Conservation (phyloP, 1,284 basidiomycete species). For the Rhodotorula sp. region DNA sequence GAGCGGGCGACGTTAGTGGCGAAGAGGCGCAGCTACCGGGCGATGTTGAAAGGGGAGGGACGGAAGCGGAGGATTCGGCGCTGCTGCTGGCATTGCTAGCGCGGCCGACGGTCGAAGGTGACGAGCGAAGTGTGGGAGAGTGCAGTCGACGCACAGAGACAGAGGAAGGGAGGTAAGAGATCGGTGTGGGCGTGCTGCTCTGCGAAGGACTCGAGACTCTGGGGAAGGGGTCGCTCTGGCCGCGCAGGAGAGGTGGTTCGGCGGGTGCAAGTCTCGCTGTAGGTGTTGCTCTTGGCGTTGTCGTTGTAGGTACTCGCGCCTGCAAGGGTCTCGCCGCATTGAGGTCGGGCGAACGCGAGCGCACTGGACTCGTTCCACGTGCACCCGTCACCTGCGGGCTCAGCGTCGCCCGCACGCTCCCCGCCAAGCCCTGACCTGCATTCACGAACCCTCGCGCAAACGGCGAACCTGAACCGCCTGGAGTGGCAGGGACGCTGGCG, state of each 20-base stretch:
- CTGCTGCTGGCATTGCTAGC: not conserved
- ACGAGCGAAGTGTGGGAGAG: constrained; percentile 14
- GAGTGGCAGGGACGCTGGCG: constrained; percentile 14
- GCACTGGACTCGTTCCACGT: constrained; percentile 13
- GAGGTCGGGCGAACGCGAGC: constrained; percentile 9
- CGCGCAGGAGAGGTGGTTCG: constrained; percentile 2
- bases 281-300: not conserved
- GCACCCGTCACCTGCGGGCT: constrained; percentile 5
- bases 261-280: not conserved
- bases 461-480: not conserved
- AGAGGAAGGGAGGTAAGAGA: constrained; percentile 21
- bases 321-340: not conserved
- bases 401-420: not conserved
- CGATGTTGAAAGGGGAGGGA: constrained; percentile 21
- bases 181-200: not conserved
- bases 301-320: not conserved
- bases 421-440: not conserved
- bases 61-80: constrained; percentile 4
- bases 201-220: not conserved
- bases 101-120: not conserved
- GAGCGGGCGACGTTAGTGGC: constrained; percentile 11
- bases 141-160: constrained; percentile 19
- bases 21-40: constrained; percentile 18
- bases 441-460: not conserved
- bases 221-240: constrained; percentile 28